These are phyloP conservation scores for Rhododendron griersonianum DNA, from an alignment of 148 eudicot species.

Conservation along the genomic window DNA sequence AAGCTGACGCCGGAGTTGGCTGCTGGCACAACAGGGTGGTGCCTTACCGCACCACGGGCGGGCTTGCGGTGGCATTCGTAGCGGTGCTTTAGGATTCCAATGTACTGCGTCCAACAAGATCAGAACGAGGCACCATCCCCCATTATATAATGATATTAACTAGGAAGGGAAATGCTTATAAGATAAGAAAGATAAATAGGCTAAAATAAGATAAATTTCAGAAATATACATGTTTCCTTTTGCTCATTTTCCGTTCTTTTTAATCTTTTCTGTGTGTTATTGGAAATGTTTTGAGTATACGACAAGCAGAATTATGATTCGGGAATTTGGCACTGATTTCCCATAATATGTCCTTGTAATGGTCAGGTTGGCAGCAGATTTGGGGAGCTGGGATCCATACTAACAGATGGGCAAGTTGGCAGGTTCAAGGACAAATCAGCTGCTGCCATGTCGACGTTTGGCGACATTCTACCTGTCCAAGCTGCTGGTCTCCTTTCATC, in stretches of 20 bases:
- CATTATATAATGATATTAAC: neutral
- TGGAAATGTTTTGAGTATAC: neutral
- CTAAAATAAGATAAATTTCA: neutral
- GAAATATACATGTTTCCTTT: neutral
- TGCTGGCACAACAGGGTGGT: neutral
- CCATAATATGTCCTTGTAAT: neutral
- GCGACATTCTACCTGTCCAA: constrained; percentile 94
- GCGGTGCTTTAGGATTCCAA: neutral
- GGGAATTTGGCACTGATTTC: neutral
- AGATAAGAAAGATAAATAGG: neutral
- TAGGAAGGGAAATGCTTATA: neutral
- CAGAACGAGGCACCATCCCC: neutral
- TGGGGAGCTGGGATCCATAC: constrained; percentile 90
- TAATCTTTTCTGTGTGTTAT: neutral
- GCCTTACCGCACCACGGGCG: neutral
- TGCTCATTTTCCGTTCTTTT: neutral
- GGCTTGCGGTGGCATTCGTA: neutral
- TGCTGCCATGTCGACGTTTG: constrained; percentile 56
- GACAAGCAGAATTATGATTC: neutral
- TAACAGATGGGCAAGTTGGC: constrained; percentile 77
- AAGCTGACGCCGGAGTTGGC: neutral
- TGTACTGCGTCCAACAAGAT: neutral
- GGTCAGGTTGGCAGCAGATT: constrained; percentile 93
- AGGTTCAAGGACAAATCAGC: constrained; percentile 66
- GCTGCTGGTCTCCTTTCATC: constrained; percentile 95